Evolutionary conservation across 495 filamentous ascomycete genomes (phyloP).

Genomic region (Penicillium robsamsonii): DNA sequence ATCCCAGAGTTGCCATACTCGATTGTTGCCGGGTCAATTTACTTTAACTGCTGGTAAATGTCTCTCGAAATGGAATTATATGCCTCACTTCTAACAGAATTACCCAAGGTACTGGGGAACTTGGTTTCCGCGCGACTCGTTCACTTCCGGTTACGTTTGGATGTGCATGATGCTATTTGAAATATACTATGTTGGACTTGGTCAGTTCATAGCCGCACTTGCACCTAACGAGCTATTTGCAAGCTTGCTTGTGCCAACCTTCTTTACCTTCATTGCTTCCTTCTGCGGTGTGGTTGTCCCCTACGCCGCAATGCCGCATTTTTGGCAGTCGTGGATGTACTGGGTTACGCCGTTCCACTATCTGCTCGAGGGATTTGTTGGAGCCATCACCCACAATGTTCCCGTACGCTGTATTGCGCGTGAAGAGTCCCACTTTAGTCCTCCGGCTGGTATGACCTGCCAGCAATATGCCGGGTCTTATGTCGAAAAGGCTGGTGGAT

Average conservation of each 20-base stretch:
- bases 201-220: constrained; percentile 73
- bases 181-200: constrained; percentile 69
- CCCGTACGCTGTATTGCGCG: constrained; percentile 52
- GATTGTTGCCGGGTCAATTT: constrained; percentile 50
- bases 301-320: constrained; percentile 50
- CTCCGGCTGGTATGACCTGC: constrained; percentile 53
- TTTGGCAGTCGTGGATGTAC: constrained; percentile 71
- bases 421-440: constrained; percentile 57
- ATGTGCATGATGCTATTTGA: constrained; percentile 67
- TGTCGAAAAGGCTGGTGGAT: constrained; percentile 47
- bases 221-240: constrained; percentile 71
- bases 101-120: constrained; percentile 47
- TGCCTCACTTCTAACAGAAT: background rate
- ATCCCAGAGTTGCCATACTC: constrained; percentile 54
- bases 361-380: constrained; percentile 57
- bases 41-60: constrained; percentile 58
- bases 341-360: constrained; percentile 64
- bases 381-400: constrained; percentile 51
- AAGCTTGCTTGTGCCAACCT: constrained; percentile 62
- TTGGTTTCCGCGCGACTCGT: constrained; percentile 52
- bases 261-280: constrained; percentile 61
- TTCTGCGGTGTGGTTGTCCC: constrained; percentile 67
- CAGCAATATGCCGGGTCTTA: constrained; percentile 49
- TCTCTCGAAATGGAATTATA: background rate
- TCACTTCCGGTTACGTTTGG: constrained; percentile 56